Evolutionary conservation across 2,329 filamentous ascomycete genomes (phyloP).

Genomic region (Fusarium caatingaense): DNA sequence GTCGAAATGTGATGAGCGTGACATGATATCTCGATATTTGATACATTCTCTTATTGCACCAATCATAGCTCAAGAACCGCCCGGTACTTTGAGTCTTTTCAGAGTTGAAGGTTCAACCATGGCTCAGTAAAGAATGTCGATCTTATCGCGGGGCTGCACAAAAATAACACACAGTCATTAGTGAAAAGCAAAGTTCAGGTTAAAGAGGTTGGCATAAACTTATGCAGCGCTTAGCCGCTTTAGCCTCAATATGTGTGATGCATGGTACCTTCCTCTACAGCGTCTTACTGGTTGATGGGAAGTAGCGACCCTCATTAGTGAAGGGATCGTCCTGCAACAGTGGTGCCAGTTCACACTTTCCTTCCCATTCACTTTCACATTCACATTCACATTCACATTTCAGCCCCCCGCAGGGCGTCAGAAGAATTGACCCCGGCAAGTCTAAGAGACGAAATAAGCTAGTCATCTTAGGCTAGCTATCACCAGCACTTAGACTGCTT

Average conservation of each 20-base stretch:
- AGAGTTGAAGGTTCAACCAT: conserved; percentile 26
- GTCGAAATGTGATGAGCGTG: conserved; percentile 17
- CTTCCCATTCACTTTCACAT: conserved; percentile 4
- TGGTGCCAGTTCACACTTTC: conserved; percentile 45
- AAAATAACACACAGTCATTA: conserved; percentile 1
- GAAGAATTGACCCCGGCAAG: no score
- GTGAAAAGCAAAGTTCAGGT: conserved; percentile 37
- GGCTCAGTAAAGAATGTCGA: conserved; percentile 36
- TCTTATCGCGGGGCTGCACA: conserved; percentile 32
- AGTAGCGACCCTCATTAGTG: conserved; percentile 29
- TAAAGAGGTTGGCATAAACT: conserved; percentile 34
- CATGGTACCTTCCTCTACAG: background rate
- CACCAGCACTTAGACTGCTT: no score
- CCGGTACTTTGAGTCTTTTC: conserved; percentile 3
- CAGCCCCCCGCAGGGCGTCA: conserved; percentile 16
- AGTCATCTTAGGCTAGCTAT: no score
- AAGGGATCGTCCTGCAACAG: conserved; percentile 47
- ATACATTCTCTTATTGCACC: conserved; percentile 23
- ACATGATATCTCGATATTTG: conserved; percentile 29
- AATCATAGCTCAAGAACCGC: conserved; percentile 35
- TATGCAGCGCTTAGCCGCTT: conserved; percentile 38
- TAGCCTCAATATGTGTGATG: conserved; percentile 37
- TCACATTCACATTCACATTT: conserved; percentile 26
- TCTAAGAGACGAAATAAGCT: no score
- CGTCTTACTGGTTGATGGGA: background rate